Base-by-base conservation (phyloP, 2,329 filamentous ascomycete species). In the Venturia pyrina region DNA sequence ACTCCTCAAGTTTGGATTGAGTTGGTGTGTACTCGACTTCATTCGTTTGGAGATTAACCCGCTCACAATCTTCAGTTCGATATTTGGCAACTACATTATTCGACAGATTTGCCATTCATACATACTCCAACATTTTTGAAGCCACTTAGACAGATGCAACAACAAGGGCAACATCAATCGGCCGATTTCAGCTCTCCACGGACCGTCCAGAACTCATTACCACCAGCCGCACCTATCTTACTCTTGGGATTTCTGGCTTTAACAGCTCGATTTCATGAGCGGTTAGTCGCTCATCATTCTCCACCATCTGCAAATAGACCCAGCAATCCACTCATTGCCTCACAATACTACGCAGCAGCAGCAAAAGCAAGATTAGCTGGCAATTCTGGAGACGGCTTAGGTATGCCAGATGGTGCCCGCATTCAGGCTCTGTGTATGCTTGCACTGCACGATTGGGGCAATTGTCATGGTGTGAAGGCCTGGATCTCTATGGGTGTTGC, bases 351-450 rank as follows among this genome's bases (percentile, higher is more conserved):
- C 73, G 86, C 86, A 15, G 78, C 82, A 11, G 82, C 84, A 8
- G 80, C 88, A 15, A 79, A 79, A 67, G 77, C 80, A 75, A 69
- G 81, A 73, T 69, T 85, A 79, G 37, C 78, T 82, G 56, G 83
- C 78, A 41, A 80, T 77, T 57, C 72, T 80, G 70, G 80, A 77
- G 70, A 79, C 74, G 61, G 78, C 76, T 61, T 80, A 19, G 76
- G 76, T 3, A 69, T 85, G 70, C 81, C 84, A 5, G 85, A 84
- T 0, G 77, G 90, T 3, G 85, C 89, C 67, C 81, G 85, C 19
- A 84, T 86, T 0, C 87, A 90, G 69, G 86, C 87, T 0, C 81
- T 87, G 59, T 78, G 91, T 11, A 90, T 91, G 87, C 79, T 91
- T 8, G 86, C 84, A 1, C 77, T 89, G 13, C 89, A 90, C 68